Conservation (phyloP, 352 stramenopile genomes). For the Hyaloperonospora arabidopsidis region DNA sequence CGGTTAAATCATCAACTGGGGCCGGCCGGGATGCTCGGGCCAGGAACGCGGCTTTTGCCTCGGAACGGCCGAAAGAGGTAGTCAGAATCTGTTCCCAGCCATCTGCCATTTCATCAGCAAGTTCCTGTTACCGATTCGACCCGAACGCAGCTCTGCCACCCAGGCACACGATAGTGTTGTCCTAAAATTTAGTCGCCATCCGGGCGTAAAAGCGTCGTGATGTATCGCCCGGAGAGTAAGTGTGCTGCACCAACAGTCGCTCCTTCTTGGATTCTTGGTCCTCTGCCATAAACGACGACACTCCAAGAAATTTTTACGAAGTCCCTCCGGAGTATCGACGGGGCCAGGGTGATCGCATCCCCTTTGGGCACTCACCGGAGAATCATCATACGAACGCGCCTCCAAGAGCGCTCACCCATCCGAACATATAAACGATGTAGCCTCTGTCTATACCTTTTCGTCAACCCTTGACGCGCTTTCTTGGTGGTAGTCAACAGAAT, state of each 20-base stretch:
- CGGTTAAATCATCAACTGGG: background rate
- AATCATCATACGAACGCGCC: background rate
- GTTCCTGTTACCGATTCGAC: background rate
- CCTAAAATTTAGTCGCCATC: background rate
- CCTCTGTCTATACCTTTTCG: background rate
- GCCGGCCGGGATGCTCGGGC: background rate
- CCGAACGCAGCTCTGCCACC: background rate
- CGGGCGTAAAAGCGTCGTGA: background rate
- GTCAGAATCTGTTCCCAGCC: background rate
- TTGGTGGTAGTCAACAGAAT: background rate
- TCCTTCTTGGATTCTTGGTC: background rate
- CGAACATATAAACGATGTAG: background rate
- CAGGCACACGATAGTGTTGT: background rate
- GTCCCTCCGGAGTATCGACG: no score
- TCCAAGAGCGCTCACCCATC: background rate
- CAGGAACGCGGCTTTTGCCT: background rate
- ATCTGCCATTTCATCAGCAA: background rate
- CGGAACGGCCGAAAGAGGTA: background rate
- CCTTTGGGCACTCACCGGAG: background rate
- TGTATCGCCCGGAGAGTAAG: background rate
- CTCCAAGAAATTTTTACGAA: background rate
- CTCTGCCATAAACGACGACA: background rate
- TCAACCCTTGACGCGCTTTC: background rate
- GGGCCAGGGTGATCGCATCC: background rate
- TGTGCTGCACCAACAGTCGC: background rate